Evolutionary conservation across 2,329 filamentous ascomycete genomes (phyloP).

Genomic region (Ceratocystis cubensis): DNA sequence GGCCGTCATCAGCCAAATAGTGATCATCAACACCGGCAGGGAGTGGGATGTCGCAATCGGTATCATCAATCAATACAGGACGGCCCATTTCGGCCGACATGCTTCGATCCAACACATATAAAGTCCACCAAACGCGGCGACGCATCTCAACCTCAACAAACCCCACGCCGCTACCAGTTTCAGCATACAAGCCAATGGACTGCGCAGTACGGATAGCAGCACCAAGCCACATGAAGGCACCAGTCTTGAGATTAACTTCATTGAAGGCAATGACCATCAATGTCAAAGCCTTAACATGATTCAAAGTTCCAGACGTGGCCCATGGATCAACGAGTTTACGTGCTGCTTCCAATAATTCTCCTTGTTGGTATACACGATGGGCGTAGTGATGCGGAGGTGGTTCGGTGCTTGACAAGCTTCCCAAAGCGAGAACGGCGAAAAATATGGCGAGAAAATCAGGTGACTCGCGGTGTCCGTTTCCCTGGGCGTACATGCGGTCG

Average conservation of each 20-base stretch:
- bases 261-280: conserved; percentile 67
- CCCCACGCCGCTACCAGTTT: conserved; percentile 58
- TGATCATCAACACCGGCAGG: conserved; percentile 74
- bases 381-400: conserved; percentile 31
- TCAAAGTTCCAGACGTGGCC: conserved; percentile 63
- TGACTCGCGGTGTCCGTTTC: conserved; percentile 39
- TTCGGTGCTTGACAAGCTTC: conserved; percentile 57
- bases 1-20: conserved; percentile 50
- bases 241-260: conserved; percentile 75
- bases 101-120: conserved; percentile 78
- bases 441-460: conserved; percentile 67
- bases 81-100: conserved; percentile 69
- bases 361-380: conserved; percentile 40
- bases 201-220: conserved; percentile 69
- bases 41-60: conserved; percentile 73
- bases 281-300: conserved; percentile 60
- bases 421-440: conserved; percentile 72
- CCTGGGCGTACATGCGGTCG: conserved; percentile 60
- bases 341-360: conserved; percentile 59
- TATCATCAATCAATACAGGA: conserved; percentile 71
- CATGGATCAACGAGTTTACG: conserved; percentile 64
- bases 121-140: conserved; percentile 81
- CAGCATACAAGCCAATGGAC: conserved; percentile 67
- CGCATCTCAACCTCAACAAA: conserved; percentile 71
- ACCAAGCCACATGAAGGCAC: conserved; percentile 77